phyloP scores from a whole-genome alignment of 495 filamentous ascomycete species.

The Evansstolkia leycettana region DNA sequence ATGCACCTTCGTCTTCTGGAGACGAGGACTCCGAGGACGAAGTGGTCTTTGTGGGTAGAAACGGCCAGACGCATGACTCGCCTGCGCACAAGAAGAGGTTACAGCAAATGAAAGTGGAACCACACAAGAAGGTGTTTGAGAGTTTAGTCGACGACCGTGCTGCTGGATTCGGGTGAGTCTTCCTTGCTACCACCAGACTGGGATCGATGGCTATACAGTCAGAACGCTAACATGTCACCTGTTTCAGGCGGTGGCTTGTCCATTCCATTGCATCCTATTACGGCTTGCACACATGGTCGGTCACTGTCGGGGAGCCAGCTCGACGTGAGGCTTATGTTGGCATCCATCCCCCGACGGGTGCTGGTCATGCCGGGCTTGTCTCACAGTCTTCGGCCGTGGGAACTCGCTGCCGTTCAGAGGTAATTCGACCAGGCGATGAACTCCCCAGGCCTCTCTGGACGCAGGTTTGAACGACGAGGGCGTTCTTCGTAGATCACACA shows the following conservation, averaged over 20 bases:
- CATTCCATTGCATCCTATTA: slow-evolving; percentile 91
- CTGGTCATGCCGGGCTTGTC: slow-evolving; percentile 16
- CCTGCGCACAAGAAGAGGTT: slow-evolving; percentile 22
- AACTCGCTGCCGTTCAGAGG: slow-evolving; percentile 12
- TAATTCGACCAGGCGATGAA: slow-evolving; percentile 31
- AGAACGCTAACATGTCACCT: slow-evolving; percentile 8
- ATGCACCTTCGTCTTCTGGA: slow-evolving; percentile 38
- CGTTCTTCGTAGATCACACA: too few relatives aligned
- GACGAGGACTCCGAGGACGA: slow-evolving; percentile 66
- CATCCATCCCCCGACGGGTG: slow-evolving; percentile 32
- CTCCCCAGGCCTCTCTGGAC: slow-evolving; percentile 50
- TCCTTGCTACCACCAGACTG: slow-evolving; percentile 1
- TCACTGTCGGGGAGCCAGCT: slow-evolving; percentile 62
- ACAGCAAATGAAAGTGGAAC: slow-evolving; percentile 23
- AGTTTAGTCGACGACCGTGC: slow-evolving; percentile 58
- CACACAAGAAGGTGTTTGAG: slow-evolving; percentile 63
- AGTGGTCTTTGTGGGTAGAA: slow-evolving; percentile 81
- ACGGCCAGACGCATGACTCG: slow-evolving; percentile 60
- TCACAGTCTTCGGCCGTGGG: slow-evolving; percentile 9
- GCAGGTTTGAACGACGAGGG: slow-evolving; percentile 43
- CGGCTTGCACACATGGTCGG: slow-evolving; percentile 72
- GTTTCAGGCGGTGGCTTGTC: slow-evolving; percentile 76
- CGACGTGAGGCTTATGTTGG: slow-evolving; percentile 86
- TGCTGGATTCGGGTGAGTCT: slow-evolving; percentile 71
- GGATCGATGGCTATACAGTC: slow-evolving; percentile 1